Evolutionary conservation across 192 early-diverging fungal genomes (phyloP), one percentile per base, ranked within the genome.

Genomic region (Gamsiella multidivaricata): DNA sequence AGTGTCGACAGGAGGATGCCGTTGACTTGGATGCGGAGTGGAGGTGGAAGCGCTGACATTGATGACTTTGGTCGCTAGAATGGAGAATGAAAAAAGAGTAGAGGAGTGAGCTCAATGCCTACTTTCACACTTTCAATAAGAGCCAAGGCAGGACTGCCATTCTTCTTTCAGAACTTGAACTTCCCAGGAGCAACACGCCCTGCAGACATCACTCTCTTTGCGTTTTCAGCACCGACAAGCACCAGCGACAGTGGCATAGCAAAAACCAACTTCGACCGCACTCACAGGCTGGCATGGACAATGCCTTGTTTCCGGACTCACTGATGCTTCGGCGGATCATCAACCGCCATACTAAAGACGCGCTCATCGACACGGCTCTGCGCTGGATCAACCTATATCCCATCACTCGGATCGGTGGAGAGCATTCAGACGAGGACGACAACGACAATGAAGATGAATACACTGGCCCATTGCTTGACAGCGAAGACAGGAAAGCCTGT

Each of bases 291-390:
- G 33, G 22, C 45, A 76, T 76, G 65, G 73, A 68, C 3, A 15
- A 29, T 3, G 20, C 2, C 5, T 18, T 63, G 15, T 78, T 56
- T 28, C 49, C 53, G n/a, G 74, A 78, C 32, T 52, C 74, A 41
- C 23, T 56, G 17, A 59, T 81, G 18, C 54, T 84, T 12, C 69
- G 83, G n/a, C 65, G 76, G 20, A 37, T 75, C 18, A 29, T 76
- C 37, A 80, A 75, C 58, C 60, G 59, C 32, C 83, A 84, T 56
- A 62, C 66, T 22, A 84, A 82, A 41, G 75, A 76, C 15, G 53
- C 70, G 2, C 64, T 84, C 18, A 65, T 84, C 18, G 49, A 69
- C 43, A 42, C 64, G 26, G 73, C 72, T 9, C 26, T 75, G 3
- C 51, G 34, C 28, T 84, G 83, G 83, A 49, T 82, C 23, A 20